Conservation (phyloP, 345 rosid species). For the Mallotus nudiflorus region DNA sequence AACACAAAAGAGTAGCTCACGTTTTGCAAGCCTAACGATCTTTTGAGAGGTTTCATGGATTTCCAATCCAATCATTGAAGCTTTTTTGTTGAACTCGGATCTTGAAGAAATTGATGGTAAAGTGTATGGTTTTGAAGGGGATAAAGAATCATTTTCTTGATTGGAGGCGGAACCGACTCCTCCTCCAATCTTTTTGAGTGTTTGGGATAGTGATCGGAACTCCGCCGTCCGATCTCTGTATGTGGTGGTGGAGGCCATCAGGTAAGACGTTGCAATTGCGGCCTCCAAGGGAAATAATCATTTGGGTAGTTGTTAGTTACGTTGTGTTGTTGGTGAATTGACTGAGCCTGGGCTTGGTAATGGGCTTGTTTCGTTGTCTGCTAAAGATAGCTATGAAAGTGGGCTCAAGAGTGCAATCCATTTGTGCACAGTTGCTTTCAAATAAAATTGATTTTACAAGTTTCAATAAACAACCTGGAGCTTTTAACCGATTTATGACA, state of each 20-base stretch:
- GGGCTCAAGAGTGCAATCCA: too few relatives aligned
- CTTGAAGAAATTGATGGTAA: constrained; percentile 43
- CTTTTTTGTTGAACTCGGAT: constrained; percentile 84
- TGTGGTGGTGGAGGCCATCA: constrained; percentile 54
- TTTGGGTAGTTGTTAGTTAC: constrained; percentile 5
- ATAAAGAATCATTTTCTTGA: constrained; percentile 22
- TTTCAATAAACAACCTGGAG: too few relatives aligned
- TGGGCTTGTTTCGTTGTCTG: not conserved
- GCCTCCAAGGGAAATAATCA: not conserved
- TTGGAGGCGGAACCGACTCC: constrained; percentile 33
- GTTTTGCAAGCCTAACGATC: constrained; percentile 63
- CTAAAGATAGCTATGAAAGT: too few relatives aligned
- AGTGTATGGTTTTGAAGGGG: constrained; percentile 29
- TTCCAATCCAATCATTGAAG: constrained; percentile 61
- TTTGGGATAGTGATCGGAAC: constrained; percentile 68
- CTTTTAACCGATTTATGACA: too few relatives aligned
- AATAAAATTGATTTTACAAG: too few relatives aligned
- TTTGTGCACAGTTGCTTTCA: too few relatives aligned
- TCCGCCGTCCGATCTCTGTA: constrained; percentile 82
- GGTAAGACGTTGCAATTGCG: not conserved
- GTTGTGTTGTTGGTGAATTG: constrained; percentile 7
- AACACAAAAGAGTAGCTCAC: constrained; percentile 30
- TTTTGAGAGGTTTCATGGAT: constrained; percentile 74
- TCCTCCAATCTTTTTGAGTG: constrained; percentile 70
- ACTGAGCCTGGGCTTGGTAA: not conserved